Evolutionary conservation across 1,284 basidiomycete species (phyloP), one percentile per base, ranked within the genome.

Genomic region (Cystobasidium pallidum): DNA sequence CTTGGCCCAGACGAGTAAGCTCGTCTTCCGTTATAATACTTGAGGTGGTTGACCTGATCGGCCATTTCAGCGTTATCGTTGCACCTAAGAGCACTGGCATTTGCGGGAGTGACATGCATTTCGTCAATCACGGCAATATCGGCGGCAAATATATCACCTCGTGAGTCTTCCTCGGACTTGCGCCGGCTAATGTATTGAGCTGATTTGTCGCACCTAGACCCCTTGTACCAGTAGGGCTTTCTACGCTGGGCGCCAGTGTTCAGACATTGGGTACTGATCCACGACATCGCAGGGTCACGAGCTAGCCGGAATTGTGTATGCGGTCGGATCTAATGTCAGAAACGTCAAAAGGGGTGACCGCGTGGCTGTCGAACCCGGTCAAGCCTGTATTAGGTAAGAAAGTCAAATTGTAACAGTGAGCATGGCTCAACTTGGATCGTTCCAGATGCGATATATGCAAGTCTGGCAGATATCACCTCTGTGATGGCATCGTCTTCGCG

Each of bases 91-190:
- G 62, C 45, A 64, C 62, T 26, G 91, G 91, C 67, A 92, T 94
- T 75, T 94, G 92, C 41, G 67, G 59, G 36, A 91, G 89, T 55
- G 92, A 94, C 85, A 91, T 90, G 28, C 88, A 93, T 80, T 91
- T 89, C 82, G 83, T 91, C 64, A 84, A 86, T 45, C 66, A 68
- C 43, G 66, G 64, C 28, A 39, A 57, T 30, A 49, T 52, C n/a
- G 62, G 58, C 19, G 58, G 41, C 19, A n/a, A 45, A 43, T 34
- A 64, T 21, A 21, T 47, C 62, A 21, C 41, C 21, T 28, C 24
- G 62, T 64, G 30, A 47, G 43, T 6, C 43, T 49, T 30, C 39
- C n/a, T n/a, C n/a, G n/a, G n/a, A n/a, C n/a, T n/a, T n/a, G n/a
- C n/a, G n/a, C n/a, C n/a, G n/a, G n/a, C n/a, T n/a, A n/a, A n/a